Percentiles rank a stretch among this genome's conserved stretches.
These are phyloP conservation scores for Colletotrichum sp. DNA, from an alignment of 2,329 filamentous ascomycete species.

Conservation along the genomic window DNA sequence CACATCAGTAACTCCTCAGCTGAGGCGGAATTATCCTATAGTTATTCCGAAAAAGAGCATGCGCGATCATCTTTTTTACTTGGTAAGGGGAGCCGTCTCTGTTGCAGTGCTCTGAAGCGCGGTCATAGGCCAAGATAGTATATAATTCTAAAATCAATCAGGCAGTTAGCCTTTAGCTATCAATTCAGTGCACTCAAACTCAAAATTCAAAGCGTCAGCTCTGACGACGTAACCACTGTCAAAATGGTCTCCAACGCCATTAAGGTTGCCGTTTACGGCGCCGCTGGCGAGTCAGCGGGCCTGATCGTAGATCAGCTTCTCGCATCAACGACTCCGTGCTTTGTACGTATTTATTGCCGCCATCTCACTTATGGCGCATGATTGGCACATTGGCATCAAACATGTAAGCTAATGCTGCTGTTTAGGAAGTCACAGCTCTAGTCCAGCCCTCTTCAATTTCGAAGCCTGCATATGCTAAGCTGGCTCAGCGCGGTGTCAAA, in stretches of 20 bases:
- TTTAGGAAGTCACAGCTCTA: background rate
- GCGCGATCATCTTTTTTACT: background rate
- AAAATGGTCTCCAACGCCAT: rapidly evolving
- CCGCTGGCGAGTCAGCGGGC: background rate
- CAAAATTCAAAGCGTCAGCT: background rate
- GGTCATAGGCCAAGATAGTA: background rate
- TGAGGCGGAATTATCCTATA: background rate
- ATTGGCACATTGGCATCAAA: rapidly evolving
- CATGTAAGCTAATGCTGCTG: rapidly evolving
- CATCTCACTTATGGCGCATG: rapidly evolving
- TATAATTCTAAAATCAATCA: background rate
- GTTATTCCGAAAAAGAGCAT: background rate
- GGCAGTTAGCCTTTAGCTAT: too few species aligned
- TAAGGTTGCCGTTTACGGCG: background rate
- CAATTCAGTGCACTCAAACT: background rate
- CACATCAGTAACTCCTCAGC: rapidly evolving
- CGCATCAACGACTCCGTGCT: background rate
- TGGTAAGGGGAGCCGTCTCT: background rate
- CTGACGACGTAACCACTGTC: rapidly evolving
- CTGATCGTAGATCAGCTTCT: background rate
- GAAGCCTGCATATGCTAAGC: background rate
- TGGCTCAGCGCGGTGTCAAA: background rate
- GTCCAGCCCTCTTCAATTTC: background rate
- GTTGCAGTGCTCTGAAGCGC: background rate
- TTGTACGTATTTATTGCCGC: background rate